Evolutionary conservation across 1,284 basidiomycete species (phyloP).

Genomic region (Xerocomus nothofagi): DNA sequence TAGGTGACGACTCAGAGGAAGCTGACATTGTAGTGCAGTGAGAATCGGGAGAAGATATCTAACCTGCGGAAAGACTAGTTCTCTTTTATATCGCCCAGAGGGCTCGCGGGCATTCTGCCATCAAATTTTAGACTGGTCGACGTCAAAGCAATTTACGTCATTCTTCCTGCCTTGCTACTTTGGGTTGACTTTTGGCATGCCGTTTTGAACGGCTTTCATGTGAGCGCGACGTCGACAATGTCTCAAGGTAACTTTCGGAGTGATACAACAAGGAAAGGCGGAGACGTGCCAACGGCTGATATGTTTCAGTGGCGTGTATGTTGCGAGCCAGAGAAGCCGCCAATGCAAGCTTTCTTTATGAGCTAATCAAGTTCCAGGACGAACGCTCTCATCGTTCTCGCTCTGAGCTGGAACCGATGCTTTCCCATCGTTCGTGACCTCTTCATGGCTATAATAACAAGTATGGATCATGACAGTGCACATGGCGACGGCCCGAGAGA

Average conservation of each 20-base stretch:
- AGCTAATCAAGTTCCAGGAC: neutral
- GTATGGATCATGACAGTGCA: neutral
- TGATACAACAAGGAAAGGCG: neutral
- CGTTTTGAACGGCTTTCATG: too few species aligned
- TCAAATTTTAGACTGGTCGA: too few species aligned
- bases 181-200: too few species aligned
- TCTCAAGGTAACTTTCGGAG: neutral
- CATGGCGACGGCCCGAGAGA: too few species aligned
- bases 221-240: neutral
- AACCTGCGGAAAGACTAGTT: neutral
- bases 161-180: neutral
- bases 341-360: too few species aligned
- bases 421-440: neutral
- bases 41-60: neutral
- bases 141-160: neutral
- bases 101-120: too few species aligned
- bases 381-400: neutral
- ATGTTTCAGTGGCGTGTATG: too few species aligned
- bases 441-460: neutral
- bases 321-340: neutral
- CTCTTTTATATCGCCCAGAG: neutral
- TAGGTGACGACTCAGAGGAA: neutral
- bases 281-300: neutral
- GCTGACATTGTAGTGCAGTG: constrained; percentile 2
- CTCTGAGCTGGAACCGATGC: neutral